Evolutionary conservation across 106 monocot species (phyloP), one percentile per base, ranked within the genome.

Genomic region (Dactylorhiza incarnata): DNA sequence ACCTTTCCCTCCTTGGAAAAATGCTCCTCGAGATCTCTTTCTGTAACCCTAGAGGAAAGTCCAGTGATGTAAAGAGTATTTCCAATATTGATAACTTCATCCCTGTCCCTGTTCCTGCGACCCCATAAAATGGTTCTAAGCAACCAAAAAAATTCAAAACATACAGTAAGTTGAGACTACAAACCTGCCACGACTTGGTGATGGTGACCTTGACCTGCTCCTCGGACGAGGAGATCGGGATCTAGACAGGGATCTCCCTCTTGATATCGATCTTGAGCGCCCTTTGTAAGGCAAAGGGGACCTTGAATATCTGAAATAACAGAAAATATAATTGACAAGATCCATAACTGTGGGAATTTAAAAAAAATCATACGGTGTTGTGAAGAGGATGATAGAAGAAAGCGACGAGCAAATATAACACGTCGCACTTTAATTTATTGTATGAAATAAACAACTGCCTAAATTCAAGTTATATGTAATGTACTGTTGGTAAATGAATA

Each of bases 1-100:
- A 92, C 95, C 92, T 90, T 95, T 86, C 95, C 95, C 79, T 95
- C 86, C 74, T 83, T 92, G n/a, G 82, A 82, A 75, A 95, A 95
- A 74, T 94, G 94, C 68, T 85, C 86, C 68, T 88, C 87, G 67
- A 97, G 87, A 11, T 94, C 89, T 43, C 88, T 87, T 51, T 94
- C 91, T 45, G 91, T 91, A 5, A 91, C 91, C 68, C 97, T 80
- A 48, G 87, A 83, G 2, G 97, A 97, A n/a, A 97, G 87, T 9
- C 97, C 97, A 5, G 97, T 97, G 52, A 97, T 87, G 73, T 97
- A 97, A 16, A 97, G 86, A 10, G 91, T 94, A 81, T 93, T 94
- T 59, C 97, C 93, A 86, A 81, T 79, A 86, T 90, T 87, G 7
- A 20, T 17, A 14, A 75, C 76, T 37, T 82, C 82, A 62, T 7